phyloP scores from a whole-genome alignment of 2,329 filamentous ascomycete species.

The Botrytis fragariae region DNA sequence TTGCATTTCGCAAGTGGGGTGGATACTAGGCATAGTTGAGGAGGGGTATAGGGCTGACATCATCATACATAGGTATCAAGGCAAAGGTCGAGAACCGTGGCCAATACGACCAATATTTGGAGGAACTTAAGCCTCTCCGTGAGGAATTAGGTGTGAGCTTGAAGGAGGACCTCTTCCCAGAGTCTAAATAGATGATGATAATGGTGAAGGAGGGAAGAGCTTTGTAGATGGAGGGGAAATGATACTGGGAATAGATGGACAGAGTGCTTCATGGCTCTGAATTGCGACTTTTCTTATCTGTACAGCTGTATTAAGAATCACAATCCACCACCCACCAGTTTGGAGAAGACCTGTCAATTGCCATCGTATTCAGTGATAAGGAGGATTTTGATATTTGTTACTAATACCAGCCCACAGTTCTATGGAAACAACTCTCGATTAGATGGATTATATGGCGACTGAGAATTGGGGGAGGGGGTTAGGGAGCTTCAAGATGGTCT shows the following conservation, averaged over 20 bases:
- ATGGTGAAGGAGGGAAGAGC: constrained; percentile 22
- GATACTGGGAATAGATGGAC: constrained; percentile 26
- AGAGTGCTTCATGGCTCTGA: constrained; percentile 27
- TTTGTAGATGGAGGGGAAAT: constrained; percentile 31
- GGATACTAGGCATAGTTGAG: constrained; percentile 99
- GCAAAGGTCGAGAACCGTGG: constrained; percentile 98
- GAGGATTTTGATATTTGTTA: not conserved
- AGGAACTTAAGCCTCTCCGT: constrained; percentile 86
- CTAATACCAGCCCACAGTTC: not conserved
- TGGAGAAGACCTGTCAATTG: constrained; percentile 3
- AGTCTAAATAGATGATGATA: constrained; percentile 39
- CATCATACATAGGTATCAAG: constrained; percentile 73
- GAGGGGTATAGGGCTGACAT: constrained; percentile 63
- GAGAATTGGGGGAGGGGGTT: too few relatives aligned
- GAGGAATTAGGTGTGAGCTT: constrained; percentile 90
- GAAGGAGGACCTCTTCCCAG: constrained; percentile 90
- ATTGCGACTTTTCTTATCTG: constrained; percentile 35
- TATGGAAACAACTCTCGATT: too few relatives aligned
- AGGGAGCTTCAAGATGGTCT: not conserved
- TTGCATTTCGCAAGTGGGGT: constrained; percentile 41
- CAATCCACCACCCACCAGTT: constrained; percentile 32
- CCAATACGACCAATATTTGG: constrained; percentile 95
- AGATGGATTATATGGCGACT: too few relatives aligned
- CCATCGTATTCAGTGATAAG: constrained; percentile 13
- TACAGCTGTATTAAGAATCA: constrained; percentile 40